Evolutionary conservation across 2,329 filamentous ascomycete genomes (phyloP), one percentile per base, ranked within the genome.

Genomic region (Fonsecaea pedrosoi): DNA sequence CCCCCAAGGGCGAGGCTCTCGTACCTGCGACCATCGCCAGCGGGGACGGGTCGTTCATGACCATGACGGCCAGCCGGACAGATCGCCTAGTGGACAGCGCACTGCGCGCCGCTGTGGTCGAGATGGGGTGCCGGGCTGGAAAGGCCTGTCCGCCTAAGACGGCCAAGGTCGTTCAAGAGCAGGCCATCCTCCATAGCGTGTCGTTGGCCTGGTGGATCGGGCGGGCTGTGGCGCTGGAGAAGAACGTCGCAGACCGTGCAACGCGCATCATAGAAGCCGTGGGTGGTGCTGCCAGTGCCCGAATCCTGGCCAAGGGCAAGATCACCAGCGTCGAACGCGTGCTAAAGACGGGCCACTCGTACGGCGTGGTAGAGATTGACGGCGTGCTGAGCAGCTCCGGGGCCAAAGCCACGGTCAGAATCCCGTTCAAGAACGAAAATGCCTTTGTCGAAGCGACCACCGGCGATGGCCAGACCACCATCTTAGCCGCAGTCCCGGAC

Each of bases 391-490:
- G 45, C 18, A 25, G 18, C 45, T 10, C 9, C 37, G 45, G 45
- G 3, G 35, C 57, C 12, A 57, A 60, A 35, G 50, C 86, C 0
- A 78, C 74, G 8, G 77, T 90, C 74, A 88, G 86, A 73, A 88
- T 91, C 57, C 88, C 89, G 0, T 91, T 91, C 80, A 90, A 90
- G 78, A 91, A 91, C 75, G 89, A 92, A 74, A 91, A 91, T 72
- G 66, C 73, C 9, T 75, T 72, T 37, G 73, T 45, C 30, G 53
- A 50, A 21, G 53, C 42, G 1, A 40, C 30, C 34, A 30, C 48
- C 4, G 18, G 40, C 13, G 58, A 64, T 34, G 37, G 64, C 42
- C 63, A 70, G 10, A 50, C 34, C 3, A 48, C 75, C 53, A 74
- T 86, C 0, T 73, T 88, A 1, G 83, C 83, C 1, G 80, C 84